Evolutionary conservation across 495 filamentous ascomycete species (phyloP).

Genomic region (Aspergillus olivimuriae): DNA sequence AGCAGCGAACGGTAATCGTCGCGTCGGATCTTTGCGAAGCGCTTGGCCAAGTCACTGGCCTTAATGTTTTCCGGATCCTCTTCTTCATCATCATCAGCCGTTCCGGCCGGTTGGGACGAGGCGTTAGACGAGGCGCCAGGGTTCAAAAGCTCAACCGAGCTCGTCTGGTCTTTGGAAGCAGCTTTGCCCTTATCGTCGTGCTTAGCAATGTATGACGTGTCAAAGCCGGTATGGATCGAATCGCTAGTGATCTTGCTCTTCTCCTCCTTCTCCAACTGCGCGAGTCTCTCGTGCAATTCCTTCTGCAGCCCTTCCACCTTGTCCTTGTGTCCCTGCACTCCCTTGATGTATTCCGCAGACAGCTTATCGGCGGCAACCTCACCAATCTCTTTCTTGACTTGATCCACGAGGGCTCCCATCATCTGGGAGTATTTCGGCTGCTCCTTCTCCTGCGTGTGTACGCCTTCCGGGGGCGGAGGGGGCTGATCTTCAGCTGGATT

Average conservation of each 20-base stretch:
- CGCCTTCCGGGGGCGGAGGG: constrained; percentile 64
- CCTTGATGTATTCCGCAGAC: constrained; percentile 65
- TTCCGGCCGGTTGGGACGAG: constrained; percentile 44
- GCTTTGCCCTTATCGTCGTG: constrained; percentile 36
- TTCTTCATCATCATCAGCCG: constrained; percentile 50
- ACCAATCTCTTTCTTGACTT: constrained; percentile 86
- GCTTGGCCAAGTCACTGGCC: constrained; percentile 65
- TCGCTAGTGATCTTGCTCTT: constrained; percentile 90
- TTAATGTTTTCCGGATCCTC: constrained; percentile 68
- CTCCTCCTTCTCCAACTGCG: constrained; percentile 81
- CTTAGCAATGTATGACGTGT: constrained; percentile 72
- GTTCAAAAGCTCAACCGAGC: constrained; percentile 72
- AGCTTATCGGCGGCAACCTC: constrained; percentile 57
- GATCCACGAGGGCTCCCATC: constrained; percentile 87
- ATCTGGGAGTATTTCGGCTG: constrained; percentile 88
- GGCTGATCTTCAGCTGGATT: constrained; percentile 70
- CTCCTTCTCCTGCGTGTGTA: constrained; percentile 66
- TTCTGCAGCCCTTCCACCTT: constrained; percentile 75
- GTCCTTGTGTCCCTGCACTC: constrained; percentile 64
- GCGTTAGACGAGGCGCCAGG: constrained; percentile 42
- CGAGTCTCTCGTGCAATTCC: constrained; percentile 65
- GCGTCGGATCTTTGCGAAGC: constrained; percentile 74
- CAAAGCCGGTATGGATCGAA: constrained; percentile 83
- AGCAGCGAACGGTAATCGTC: constrained; percentile 66
- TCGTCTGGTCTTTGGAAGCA: constrained; percentile 24